Base-by-base conservation (phyloP, 306 rosid species). In the Inga oerstediana region DNA sequence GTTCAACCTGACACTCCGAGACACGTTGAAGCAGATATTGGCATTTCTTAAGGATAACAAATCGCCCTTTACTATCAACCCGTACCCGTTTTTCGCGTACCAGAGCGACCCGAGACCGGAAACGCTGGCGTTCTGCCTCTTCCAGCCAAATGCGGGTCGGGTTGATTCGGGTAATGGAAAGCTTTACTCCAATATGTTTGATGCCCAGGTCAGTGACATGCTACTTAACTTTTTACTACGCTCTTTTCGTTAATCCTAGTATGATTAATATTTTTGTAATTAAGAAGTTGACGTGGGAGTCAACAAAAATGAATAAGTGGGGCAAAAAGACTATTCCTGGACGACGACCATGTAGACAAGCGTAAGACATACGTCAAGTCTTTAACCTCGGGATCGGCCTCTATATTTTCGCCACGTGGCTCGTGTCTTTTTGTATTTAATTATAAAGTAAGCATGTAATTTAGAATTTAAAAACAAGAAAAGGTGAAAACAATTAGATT, bases 51-150 rank as follows among this genome's bases (percentile, higher is more conserved):
- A 79, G 32, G 92, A 89, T 19, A 91, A 82, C 19, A 81, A 74
- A 0, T 88, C 93, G 34, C 90, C 92, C 2, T 88, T 91, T 3
- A 72, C 92, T 13, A 78, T 91, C 56, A 91, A 91, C n/a, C 95
- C 93, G 5, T 91, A 91, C 83, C 92, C 93, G 4, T 90, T 89
- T 45, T 91, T 91, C 46, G 92, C 91, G 3, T 91, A 89, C 83
- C 90, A 87, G 91, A 90, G 93, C 81, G 93, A 91, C 80, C 84
- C 92, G 75, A 87, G 92, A 19, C 86, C 91, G 0, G 95, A 91
- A 80, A 90, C 93, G 79, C 86, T 91, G 27, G 86, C 89, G 77
- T 91, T 89, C 52, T 91, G 95, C 52, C 34, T 91, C 71, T 91
- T 91, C 79, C 91, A 90, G 72, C 89, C 88, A 0, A 91, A 88